Percentiles rank a stretch among this genome's conserved stretches.
These are phyloP conservation scores for Podospora sp. DNA, from an alignment of 495 filamentous ascomycete species.

Conservation along the genomic window DNA sequence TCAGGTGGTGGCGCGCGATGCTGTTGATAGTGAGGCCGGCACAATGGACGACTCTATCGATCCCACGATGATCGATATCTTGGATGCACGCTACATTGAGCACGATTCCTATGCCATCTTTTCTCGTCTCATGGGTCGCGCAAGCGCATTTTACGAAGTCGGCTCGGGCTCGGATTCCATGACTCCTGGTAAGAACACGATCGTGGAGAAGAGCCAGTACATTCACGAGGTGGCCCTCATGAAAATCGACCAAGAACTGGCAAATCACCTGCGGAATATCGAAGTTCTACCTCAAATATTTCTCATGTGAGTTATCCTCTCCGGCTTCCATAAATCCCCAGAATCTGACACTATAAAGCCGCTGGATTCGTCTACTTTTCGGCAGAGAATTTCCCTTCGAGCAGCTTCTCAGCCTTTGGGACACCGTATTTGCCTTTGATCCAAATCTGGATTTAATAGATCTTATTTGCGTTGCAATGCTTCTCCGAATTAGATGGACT, in stretches of 20 bases:
- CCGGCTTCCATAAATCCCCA: too few species aligned
- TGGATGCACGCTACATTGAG: conserved; percentile 75
- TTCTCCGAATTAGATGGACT: conserved; percentile 89
- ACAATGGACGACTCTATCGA: conserved; percentile 39
- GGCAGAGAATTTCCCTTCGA: conserved; percentile 91
- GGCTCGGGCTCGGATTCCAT: conserved; percentile 42
- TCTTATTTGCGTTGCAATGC: conserved; percentile 89
- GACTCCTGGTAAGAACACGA: conserved; percentile 58
- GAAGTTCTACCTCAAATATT: conserved; percentile 97
- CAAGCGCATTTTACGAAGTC: conserved; percentile 83
- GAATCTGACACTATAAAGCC: conserved; percentile 51
- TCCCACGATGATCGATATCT: conserved; percentile 58
- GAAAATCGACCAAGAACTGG: conserved; percentile 78
- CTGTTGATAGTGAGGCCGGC: conserved; percentile 51
- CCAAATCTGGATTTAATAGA: conserved; percentile 81
- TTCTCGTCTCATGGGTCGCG: conserved; percentile 79
- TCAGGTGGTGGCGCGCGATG: conserved; percentile 84
- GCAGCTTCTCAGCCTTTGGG: conserved; percentile 83
- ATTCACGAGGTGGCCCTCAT: conserved; percentile 82
- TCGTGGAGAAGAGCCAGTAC: conserved; percentile 79
- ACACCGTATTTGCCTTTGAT: conserved; percentile 87
- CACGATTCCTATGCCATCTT: conserved; percentile 92
- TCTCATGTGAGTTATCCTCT: conserved; percentile 67
- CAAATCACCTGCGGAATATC: conserved; percentile 76
- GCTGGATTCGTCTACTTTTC: conserved; percentile 93